phyloP scores from a whole-genome alignment of 1,139 yeast species.

The Candida sp. region DNA sequence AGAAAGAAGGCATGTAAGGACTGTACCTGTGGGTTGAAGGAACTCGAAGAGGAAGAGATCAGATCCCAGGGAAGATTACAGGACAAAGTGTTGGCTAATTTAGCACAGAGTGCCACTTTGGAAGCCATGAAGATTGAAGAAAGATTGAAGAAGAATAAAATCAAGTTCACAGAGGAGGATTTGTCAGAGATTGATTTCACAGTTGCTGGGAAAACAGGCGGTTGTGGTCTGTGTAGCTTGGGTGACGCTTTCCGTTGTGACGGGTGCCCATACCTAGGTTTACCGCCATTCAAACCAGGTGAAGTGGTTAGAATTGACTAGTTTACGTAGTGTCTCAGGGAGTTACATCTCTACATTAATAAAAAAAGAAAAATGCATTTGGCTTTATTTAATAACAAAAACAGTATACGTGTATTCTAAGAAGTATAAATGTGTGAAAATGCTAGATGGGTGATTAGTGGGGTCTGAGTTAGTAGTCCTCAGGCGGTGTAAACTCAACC shows the following conservation, averaged over 20 bases:
- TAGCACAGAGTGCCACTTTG: constrained; percentile 56
- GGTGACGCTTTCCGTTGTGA: constrained; percentile 99
- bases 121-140: constrained; percentile 61
- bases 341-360: no score
- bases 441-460: no score
- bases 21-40: constrained; percentile 96
- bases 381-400: no score
- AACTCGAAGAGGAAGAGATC: constrained; percentile 66
- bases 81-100: constrained; percentile 44
- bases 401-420: no score
- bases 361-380: no score
- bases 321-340: no score
- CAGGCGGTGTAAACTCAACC: no score
- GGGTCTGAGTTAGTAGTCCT: no score
- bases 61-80: constrained; percentile 52
- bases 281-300: constrained; percentile 98
- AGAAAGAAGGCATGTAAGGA: constrained; percentile 94
- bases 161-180: constrained; percentile 69
- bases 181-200: constrained; percentile 93
- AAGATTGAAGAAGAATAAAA: constrained; percentile 39
- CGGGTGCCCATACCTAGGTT: constrained; percentile 96
- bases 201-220: constrained; percentile 92
- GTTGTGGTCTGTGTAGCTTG: constrained; percentile 95
- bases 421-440: no score
- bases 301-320: constrained; percentile 48